These are phyloP conservation scores for Apiospora arundinis DNA, from an alignment of 2,329 filamentous ascomycete genomes.

Conservation along the genomic window DNA sequence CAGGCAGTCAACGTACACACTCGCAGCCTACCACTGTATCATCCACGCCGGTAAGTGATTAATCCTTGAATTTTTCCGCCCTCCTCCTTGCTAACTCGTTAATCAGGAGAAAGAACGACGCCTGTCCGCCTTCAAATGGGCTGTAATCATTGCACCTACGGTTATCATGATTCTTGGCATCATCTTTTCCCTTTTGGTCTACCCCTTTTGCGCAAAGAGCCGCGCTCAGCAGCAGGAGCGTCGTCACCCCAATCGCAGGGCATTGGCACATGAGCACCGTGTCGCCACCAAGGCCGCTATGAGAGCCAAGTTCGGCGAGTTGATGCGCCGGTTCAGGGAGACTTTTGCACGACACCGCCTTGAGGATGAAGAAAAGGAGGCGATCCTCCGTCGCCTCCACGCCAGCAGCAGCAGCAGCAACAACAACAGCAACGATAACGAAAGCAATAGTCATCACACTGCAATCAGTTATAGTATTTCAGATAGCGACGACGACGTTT, in stretches of 20 bases:
- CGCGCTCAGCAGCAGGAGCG: not conserved
- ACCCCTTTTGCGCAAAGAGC: constrained; percentile 15
- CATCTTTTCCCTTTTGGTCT: not conserved
- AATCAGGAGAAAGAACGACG: not conserved
- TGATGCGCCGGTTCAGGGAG: constrained; percentile 40
- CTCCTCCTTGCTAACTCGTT: not conserved
- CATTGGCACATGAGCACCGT: constrained; percentile 1
- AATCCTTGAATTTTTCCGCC: not conserved
- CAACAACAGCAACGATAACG: not conserved
- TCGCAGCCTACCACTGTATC: not conserved
- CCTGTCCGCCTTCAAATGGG: not conserved
- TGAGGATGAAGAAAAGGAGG: constrained; percentile 46
- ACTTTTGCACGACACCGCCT: constrained; percentile 29
- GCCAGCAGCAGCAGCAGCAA: not conserved
- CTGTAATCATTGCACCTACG: not conserved
- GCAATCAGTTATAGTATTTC: not conserved
- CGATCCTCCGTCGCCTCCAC: constrained; percentile 37
- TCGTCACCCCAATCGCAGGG: constrained; percentile 9
- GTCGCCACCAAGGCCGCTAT: constrained; percentile 26
- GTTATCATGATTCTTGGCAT: not conserved
- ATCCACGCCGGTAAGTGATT: not conserved
- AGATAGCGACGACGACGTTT: constrained; percentile 16
- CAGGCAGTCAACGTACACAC: not conserved
- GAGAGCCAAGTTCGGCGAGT: constrained; percentile 35
- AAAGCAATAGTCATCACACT: not conserved